These are phyloP conservation scores for Meyerozyma smithsonii DNA, from an alignment of 1,139 yeast genomes.

Conservation along the genomic window DNA sequence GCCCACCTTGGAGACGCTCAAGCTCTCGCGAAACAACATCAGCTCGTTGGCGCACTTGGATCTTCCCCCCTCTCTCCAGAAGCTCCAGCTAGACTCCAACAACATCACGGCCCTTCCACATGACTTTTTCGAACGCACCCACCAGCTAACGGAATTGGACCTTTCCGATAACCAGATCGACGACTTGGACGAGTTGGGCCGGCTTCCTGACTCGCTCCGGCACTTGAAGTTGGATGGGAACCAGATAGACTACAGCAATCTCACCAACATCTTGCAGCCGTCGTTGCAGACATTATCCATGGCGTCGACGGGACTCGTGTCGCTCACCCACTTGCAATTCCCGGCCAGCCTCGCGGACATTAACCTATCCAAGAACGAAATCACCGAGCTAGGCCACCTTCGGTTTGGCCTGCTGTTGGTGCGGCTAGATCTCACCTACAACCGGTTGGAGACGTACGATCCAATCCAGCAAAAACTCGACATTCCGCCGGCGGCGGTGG, in stretches of 20 bases:
- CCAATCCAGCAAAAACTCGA: slow-evolving; percentile 4
- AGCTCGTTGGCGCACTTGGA: slow-evolving; percentile 9
- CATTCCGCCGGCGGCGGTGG: slow-evolving; percentile 6
- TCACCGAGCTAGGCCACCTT: slow-evolving; percentile 13
- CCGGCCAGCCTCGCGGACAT: slow-evolving; percentile 15
- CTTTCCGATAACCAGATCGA: slow-evolving; percentile 19
- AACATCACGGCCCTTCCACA: slow-evolving; percentile 13
- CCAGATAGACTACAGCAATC: slow-evolving; percentile 19
- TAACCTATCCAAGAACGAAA: slow-evolving; percentile 17
- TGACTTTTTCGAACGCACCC: slow-evolving; percentile 11
- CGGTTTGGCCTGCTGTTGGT: slow-evolving; percentile 12
- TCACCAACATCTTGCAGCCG: slow-evolving; percentile 16
- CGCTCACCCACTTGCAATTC: slow-evolving; percentile 14
- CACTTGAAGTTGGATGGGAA: slow-evolving; percentile 19
- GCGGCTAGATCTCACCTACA: slow-evolving; percentile 13
- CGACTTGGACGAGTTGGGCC: slow-evolving; percentile 23
- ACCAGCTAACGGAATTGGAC: slow-evolving; percentile 12
- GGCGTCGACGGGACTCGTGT: slow-evolving; percentile 19
- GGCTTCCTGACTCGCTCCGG: slow-evolving; percentile 15
- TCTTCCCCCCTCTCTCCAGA: slow-evolving; percentile 13
- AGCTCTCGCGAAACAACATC: slow-evolving; percentile 15
- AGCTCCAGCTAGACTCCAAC: slow-evolving; percentile 16
- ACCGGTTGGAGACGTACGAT: slow-evolving; percentile 12
- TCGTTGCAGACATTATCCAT: slow-evolving; percentile 17
- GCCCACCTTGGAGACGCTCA: slow-evolving; percentile 12